phyloP scores from a whole-genome alignment of 257 asterid genomes.

The Solanum bulbocastanum region DNA sequence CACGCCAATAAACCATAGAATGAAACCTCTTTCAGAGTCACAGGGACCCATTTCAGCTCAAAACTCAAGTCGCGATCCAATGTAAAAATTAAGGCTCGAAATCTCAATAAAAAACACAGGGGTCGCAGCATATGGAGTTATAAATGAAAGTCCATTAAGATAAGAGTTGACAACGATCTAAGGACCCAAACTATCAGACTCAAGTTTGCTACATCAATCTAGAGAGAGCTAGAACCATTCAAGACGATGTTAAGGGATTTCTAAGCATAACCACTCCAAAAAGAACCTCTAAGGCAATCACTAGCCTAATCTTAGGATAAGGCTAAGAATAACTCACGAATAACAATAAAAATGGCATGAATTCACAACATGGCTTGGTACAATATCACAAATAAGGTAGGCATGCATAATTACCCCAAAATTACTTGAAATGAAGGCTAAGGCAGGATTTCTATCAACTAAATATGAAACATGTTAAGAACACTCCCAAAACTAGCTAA shows the following conservation, averaged over 20 bases:
- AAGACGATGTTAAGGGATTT: rapidly evolving
- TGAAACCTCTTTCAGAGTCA: too few species aligned
- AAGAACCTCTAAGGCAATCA: neutral
- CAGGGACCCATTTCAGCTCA: too few species aligned
- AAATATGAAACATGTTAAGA: neutral
- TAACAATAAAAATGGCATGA: too few species aligned
- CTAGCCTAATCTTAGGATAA: neutral
- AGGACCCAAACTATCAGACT: neutral
- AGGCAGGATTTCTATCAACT: neutral
- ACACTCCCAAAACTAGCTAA: too few species aligned
- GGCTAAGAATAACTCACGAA: neutral
- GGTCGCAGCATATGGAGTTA: neutral
- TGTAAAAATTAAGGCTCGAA: neutral
- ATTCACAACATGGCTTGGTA: neutral
- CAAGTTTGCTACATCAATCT: neutral
- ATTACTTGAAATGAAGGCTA: neutral
- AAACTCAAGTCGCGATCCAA: too few species aligned
- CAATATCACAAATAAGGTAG: neutral
- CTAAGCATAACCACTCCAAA: neutral
- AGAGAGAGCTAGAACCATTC: neutral
- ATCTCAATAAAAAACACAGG: neutral
- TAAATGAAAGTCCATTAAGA: neutral
- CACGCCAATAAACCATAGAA: too few species aligned
- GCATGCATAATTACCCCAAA: neutral
- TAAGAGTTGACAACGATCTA: too few species aligned